Evolutionary conservation across 2,329 filamentous ascomycete species (phyloP), one percentile per base, ranked within the genome.

Genomic region (Cadophora gregata): DNA sequence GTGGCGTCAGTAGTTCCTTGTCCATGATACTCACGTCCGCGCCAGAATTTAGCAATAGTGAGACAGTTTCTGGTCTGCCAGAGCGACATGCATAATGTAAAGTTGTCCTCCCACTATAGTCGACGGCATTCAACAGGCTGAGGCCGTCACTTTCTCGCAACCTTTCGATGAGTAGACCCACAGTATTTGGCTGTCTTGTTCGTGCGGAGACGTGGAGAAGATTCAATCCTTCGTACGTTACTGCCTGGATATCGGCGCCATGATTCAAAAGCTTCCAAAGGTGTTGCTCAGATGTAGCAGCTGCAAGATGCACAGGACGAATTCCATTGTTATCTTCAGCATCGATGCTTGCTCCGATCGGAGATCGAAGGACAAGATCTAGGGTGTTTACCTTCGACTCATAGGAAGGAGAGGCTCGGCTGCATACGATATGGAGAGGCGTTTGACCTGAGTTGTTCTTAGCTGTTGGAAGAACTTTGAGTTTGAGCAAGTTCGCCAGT

Each of bases 161-260:
- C 14, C 64, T 62, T 3, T 69, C 64, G 4, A 69, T 24, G 12
- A 70, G 29, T 16, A 69, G 36, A 10, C 64, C 69, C 0, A 81
- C 68, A 1, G 75, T 72, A 25, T 81, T 81, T 50, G 69, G 70
- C 45, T 78, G 68, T 27, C 78, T 69, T 4, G 70, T 67, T 14
- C 76, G 74, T 4, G 78, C 74, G 1, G 81, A 79, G 21, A 83
- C 63, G 56, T 83, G 81, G 3, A 84, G 73, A 5, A 78, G 71
- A 4, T 76, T 81, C 53, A 78, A 70, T 0, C 78, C 78, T 7
- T 80, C 75, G 4, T 74, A 14, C 0, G 79, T 81, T 0, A 59
- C 27, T 1, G 71, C 66, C 0, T 59, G 67, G 0, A 78, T 71
- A 72, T 82, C 73, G 0, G 80, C 80, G 4, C 81, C 79, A 4